These are phyloP conservation scores for Solanum acaule DNA, from an alignment of 257 asterid species.

Conservation along the genomic window DNA sequence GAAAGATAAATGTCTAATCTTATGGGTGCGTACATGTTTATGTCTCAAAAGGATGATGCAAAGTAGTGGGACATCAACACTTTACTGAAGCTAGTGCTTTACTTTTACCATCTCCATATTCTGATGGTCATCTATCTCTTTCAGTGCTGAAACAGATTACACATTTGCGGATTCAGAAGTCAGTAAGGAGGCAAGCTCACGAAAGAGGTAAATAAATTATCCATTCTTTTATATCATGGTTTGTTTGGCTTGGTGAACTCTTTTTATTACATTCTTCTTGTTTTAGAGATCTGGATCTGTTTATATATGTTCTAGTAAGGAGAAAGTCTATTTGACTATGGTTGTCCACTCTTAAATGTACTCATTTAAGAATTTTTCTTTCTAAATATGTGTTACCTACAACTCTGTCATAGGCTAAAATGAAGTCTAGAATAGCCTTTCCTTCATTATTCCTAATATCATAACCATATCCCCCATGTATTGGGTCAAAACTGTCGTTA, in stretches of 20 bases:
- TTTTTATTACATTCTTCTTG: not conserved
- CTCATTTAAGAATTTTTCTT: not conserved
- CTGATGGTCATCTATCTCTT: not conserved
- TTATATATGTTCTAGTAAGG: not conserved
- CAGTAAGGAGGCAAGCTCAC: constrained; percentile 11
- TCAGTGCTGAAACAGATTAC: constrained; percentile 12
- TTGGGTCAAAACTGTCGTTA: not conserved
- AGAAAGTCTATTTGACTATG: not conserved
- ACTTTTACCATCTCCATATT: not conserved
- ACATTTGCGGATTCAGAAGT: constrained; percentile 13
- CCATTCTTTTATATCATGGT: not conserved
- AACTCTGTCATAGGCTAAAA: not conserved
- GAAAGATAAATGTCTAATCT: not conserved
- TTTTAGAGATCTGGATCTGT: not conserved
- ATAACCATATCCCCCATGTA: not conserved
- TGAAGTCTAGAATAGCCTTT: not conserved
- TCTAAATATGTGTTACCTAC: not conserved
- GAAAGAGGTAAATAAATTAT: constrained; percentile 7
- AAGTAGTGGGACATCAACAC: not conserved
- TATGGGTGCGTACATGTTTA: not conserved
- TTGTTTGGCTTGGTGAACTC: not conserved
- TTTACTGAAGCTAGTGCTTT: not conserved
- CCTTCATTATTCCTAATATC: not conserved
- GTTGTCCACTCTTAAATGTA: not conserved
- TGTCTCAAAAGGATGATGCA: not conserved